Evolutionary conservation across 139 green algal species (phyloP).

Genomic region (Spirogloea muscicola): DNA sequence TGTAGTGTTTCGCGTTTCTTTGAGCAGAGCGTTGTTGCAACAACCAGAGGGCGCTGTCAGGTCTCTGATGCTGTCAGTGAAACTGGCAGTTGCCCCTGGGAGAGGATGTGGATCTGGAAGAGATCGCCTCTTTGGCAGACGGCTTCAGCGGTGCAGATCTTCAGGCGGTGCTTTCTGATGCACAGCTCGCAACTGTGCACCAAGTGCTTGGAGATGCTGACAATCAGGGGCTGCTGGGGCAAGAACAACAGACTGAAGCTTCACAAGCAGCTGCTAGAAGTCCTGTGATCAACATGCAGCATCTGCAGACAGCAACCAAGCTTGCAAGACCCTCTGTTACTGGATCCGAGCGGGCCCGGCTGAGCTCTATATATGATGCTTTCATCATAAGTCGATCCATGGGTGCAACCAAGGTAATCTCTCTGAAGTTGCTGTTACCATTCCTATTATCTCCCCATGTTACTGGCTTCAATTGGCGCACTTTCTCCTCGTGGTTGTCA

Average conservation of each 20-base stretch:
- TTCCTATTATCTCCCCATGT: too few species aligned
- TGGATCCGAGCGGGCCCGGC: slow-evolving; percentile 12
- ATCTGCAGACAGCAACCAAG: slow-evolving; percentile 4
- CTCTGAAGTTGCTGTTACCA: too few species aligned
- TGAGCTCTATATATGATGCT: slow-evolving; percentile 42
- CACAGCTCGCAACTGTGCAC: slow-evolving; percentile 50
- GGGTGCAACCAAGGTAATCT: too few species aligned
- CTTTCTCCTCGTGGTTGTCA: too few species aligned
- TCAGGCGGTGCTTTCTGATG: slow-evolving; percentile 47
- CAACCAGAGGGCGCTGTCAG: background rate
- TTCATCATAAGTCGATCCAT: slow-evolving; percentile 22
- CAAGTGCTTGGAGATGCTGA: background rate
- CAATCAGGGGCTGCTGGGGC: background rate
- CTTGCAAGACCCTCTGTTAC: slow-evolving; percentile 21
- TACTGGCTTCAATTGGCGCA: too few species aligned
- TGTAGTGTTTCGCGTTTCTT: slow-evolving; percentile 1
- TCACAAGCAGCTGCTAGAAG: background rate
- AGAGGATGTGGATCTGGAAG: slow-evolving; percentile 47
- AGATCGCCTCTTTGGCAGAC: slow-evolving; percentile 15
- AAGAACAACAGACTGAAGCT: too few species aligned
- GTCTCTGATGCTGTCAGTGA: background rate
- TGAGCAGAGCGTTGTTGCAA: background rate
- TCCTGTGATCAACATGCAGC: slow-evolving; percentile 6
- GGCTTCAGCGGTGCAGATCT: slow-evolving; percentile 52
- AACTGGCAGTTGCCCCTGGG: slow-evolving; percentile 26